phyloP scores from a whole-genome alignment of 345 rosid genomes.

The Geranium rotundifolium region DNA sequence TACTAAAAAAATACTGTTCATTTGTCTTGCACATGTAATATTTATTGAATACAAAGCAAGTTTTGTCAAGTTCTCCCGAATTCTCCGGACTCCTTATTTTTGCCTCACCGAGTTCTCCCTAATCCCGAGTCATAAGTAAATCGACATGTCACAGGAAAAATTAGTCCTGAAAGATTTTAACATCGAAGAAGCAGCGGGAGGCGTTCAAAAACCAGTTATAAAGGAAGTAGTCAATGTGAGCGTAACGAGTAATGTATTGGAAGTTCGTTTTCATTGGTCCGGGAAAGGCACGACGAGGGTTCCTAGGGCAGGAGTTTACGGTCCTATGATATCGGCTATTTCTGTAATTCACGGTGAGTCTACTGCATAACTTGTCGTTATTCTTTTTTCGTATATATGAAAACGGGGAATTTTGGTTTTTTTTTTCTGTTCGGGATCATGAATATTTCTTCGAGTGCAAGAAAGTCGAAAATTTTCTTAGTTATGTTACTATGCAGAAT shows the following conservation, averaged over 20 bases:
- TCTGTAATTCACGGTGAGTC: constrained; percentile 33
- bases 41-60: no score
- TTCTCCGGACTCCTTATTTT: no score
- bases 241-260: constrained; percentile 32
- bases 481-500: constrained; percentile 14
- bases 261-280: constrained; percentile 52
- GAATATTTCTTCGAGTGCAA: no score
- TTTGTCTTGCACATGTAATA: no score
- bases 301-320: constrained; percentile 42
- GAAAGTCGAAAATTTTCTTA: neutral
- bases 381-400: neutral
- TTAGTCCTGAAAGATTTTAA: constrained; percentile 38
- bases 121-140: neutral
- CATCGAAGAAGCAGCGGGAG: constrained; percentile 32
- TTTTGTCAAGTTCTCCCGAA: no score
- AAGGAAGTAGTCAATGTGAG: constrained; percentile 14
- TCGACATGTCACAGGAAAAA: constrained; percentile 24
- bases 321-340: constrained; percentile 61
- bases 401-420: neutral
- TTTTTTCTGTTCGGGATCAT: neutral
- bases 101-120: no score
- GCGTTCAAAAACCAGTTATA: constrained; percentile 24
- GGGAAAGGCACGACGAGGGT: constrained; percentile 53
- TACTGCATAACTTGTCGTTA: neutral
- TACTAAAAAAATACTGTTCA: no score